Conservation (phyloP, 1,284 basidiomycete species). For the Sporisorium iseilematis-ciliati region DNA sequence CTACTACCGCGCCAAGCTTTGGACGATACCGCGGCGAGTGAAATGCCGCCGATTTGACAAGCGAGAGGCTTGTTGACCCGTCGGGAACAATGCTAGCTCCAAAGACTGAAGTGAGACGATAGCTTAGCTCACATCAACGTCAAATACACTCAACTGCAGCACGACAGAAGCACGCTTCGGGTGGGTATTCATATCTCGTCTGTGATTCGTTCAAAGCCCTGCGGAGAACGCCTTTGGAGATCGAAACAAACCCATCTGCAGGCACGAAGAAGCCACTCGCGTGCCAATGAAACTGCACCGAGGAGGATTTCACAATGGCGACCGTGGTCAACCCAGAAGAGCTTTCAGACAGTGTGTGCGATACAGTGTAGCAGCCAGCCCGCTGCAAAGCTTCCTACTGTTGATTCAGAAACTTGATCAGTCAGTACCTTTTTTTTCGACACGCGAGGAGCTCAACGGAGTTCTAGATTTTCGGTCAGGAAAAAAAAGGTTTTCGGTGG, state of each 20-base stretch:
- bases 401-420: too few species aligned
- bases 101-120: not conserved
- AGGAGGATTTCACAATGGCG: too few species aligned
- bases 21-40: slow-evolving; percentile 19
- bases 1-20: slow-evolving; percentile 9
- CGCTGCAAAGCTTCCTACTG: too few species aligned
- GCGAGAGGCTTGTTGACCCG: slow-evolving; percentile 11
- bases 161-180: too few species aligned
- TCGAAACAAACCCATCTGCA: not conserved
- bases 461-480: slow-evolving; percentile 23
- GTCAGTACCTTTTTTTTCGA: too few species aligned
- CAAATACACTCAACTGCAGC: too few species aligned
- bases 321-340: slow-evolving; percentile 18
- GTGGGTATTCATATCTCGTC: too few species aligned
- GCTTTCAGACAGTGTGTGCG: too few species aligned
- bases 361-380: too few species aligned
- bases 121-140: not conserved
- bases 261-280: not conserved
- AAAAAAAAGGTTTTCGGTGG: not conserved
- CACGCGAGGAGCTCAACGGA: slow-evolving; percentile 10
- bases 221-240: not conserved
- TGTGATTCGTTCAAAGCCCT: too few species aligned
- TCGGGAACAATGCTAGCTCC: not conserved
- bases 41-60: slow-evolving; percentile 22
- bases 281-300: too few species aligned